Conservation (phyloP, 2,329 filamentous ascomycete species). For the Cladobotryum protrusum region DNA sequence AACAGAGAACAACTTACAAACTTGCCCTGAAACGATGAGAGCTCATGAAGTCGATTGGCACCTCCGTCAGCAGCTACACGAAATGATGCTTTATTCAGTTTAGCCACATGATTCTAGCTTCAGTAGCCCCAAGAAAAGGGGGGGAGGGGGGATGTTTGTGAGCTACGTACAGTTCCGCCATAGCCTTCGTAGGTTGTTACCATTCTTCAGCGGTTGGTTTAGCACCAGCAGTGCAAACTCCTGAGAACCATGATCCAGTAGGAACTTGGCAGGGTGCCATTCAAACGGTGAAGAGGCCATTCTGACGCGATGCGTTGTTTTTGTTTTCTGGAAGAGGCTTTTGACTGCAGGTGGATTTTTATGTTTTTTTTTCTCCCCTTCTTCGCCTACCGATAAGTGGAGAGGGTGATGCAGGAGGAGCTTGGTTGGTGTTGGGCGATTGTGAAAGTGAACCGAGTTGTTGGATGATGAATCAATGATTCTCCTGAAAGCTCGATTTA, state of each 20-base stretch:
- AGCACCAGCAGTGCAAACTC: slow-evolving; percentile 43
- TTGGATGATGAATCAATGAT: background rate
- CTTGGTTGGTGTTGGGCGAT: too few species aligned
- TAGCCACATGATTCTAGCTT: background rate
- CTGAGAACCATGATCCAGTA: slow-evolving; percentile 27
- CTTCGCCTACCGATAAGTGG: too few species aligned
- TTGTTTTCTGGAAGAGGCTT: too few species aligned
- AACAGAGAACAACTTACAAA: slow-evolving; percentile 30
- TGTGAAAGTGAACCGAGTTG: too few species aligned
- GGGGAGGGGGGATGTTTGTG: background rate
- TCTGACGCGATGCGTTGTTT: background rate
- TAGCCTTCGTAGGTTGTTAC: slow-evolving; percentile 42
- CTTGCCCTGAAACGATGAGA: slow-evolving; percentile 36
- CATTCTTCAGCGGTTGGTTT: slow-evolving; percentile 44
- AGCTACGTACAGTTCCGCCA: slow-evolving; percentile 42
- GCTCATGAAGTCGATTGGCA: slow-evolving; percentile 64
- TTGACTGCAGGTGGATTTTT: too few species aligned
- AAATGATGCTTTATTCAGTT: slow-evolving; percentile 46
- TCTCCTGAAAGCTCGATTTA: background rate
- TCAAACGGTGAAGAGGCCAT: slow-evolving; percentile 27
- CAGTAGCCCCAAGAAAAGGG: background rate
- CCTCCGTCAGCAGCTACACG: slow-evolving; percentile 86
- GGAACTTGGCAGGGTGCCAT: slow-evolving; percentile 34
- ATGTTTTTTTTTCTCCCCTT: too few species aligned
- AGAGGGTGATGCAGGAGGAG: too few species aligned